Base-by-base conservation (phyloP, 176 grass and related monocot genomes). In the Phyllostachys edulis region DNA sequence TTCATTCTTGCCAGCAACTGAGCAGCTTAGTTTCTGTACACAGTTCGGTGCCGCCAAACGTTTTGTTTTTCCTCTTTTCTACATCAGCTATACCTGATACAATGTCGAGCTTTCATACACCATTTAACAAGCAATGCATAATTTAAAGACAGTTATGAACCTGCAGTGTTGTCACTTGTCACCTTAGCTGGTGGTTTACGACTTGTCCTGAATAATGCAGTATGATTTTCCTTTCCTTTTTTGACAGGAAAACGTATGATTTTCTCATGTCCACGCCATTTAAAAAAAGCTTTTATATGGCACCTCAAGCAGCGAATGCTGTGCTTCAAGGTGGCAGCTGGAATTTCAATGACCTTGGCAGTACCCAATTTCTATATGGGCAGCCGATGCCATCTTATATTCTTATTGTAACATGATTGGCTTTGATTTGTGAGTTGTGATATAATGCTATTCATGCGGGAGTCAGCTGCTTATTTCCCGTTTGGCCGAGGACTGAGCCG, bases 51-150 rank as follows among this genome's bases (percentile, higher is more conserved):
- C 29, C 36, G 44, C 69, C 62, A 75, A 78, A 80, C 20, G 0
- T 84, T 87, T 67, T 86, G 52, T 26, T 16, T 24, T 71, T 71
- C 9, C 63, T 26, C 29, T 64, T 54, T 75, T 79, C 40, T 42
- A 73, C 68, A 69, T 54, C 5, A 74, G 61, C 68, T 73, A 90
- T 59, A 87, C 79, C 69, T 80, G 40, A 63, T 51, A 75, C 63
- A 40, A 10, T 44, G 59, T 67, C 41, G 4, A 75, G 51, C 37
- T 83, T 78, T 79, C 47, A 83, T 83, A 87, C 52, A 84, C 80
- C 80, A 24, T 67, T 90, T 63, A 84, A 90, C 69, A 90, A 80
- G 69, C 60, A 67, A 51, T 67, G 27, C 59, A 75, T 79, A 80
- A 18, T 64, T 84, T 71, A 76, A 69, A 54, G 73, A 49, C 51